Conservation (phyloP, 2,329 filamentous ascomycete genomes). For the Aotearoamyces nothofagi region DNA sequence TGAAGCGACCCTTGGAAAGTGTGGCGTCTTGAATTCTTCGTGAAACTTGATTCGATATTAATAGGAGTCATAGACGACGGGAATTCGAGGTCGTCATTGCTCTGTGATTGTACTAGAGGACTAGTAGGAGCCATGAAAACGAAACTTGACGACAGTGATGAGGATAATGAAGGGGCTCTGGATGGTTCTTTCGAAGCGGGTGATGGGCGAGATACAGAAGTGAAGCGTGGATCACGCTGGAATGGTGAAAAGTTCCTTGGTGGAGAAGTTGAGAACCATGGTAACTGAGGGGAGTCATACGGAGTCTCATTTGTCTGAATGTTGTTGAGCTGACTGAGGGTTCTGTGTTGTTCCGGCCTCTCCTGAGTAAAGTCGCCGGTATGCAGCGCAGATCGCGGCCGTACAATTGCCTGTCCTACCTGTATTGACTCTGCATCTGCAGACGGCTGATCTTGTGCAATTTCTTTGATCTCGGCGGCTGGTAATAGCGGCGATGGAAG, state of each 20-base stretch:
- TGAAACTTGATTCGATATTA: slow-evolving; percentile 25
- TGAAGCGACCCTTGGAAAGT: slow-evolving; percentile 53
- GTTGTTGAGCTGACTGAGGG: slow-evolving; percentile 3
- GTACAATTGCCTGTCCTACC: slow-evolving; percentile 53
- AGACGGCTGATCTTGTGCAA: slow-evolving; percentile 15
- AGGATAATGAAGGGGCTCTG: slow-evolving; percentile 43
- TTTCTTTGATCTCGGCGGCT: slow-evolving; percentile 19
- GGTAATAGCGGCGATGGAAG: slow-evolving; percentile 19
- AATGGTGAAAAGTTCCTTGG: slow-evolving; percentile 35
- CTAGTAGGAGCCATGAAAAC: slow-evolving; percentile 81
- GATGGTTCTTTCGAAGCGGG: slow-evolving; percentile 7
- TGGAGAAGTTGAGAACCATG: slow-evolving; percentile 41
- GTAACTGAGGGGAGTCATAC: slow-evolving; percentile 8
- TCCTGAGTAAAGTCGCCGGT: slow-evolving; percentile 46
- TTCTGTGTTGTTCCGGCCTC: slow-evolving; percentile 9
- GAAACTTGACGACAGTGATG: slow-evolving; percentile 65
- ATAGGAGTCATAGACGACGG: slow-evolving; percentile 35
- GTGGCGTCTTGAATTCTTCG: slow-evolving; percentile 40
- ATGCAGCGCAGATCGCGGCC: slow-evolving; percentile 64
- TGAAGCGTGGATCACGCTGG: slow-evolving; percentile 22
- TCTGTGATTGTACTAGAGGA: slow-evolving; percentile 77
- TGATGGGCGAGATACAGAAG: slow-evolving; percentile 9
- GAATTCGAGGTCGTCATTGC: slow-evolving; percentile 62
- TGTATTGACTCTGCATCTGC: slow-evolving; percentile 28
- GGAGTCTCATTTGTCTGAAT: slow-evolving; percentile 5